Base-by-base conservation (phyloP, 129 eudicot species). In the Saposhnikovia divaricata region DNA sequence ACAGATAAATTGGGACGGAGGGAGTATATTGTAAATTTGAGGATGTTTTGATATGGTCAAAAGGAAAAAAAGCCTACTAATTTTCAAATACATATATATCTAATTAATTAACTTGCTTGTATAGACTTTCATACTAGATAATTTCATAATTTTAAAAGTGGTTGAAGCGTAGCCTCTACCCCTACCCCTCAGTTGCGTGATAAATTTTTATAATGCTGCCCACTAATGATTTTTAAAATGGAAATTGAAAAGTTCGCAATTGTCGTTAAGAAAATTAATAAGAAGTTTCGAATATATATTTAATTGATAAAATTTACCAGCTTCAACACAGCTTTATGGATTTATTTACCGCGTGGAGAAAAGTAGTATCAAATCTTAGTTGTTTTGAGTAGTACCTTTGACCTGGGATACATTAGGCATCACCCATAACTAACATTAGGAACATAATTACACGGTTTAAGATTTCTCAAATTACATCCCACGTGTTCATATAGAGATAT, bases 81-180 rank as follows among this genome's bases (percentile, higher is more conserved):
- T 72, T 72, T 23, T 40, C 25, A 38, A 38, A 72, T 4, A 18
- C 45, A 40, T 69, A 34, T 13, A n/a, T n/a, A n/a, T n/a, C n/a
- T n/a, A n/a, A n/a, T n/a, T 69, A 34, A 34, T 66, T 69, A 28
- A 72, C 50, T 38, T 72, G 76, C 76, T 42, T 19, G 76, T 42
- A 43, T 39, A 72, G 76, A 72, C 76, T 72, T 72, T 43, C 31
- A 39, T 61, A 61, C 34, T 23, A 31, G 8, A 69, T 34, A 69
- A 28, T 28, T 69, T 69, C 43, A 13, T 34, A 16, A 13, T 12
- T 31, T 12, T 1, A 1, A 5, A 34, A 69, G 74, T 69, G 3
- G 21, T 69, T 31, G 74, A 69, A 69, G 40, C 43, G 44, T 28
- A 69, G 10, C 44, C 44, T 68, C 73, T 34, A 14, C 11, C 23